Evolutionary conservation across 352 stramenopile species (phyloP).

Genomic region (Pythium phragmitis): DNA sequence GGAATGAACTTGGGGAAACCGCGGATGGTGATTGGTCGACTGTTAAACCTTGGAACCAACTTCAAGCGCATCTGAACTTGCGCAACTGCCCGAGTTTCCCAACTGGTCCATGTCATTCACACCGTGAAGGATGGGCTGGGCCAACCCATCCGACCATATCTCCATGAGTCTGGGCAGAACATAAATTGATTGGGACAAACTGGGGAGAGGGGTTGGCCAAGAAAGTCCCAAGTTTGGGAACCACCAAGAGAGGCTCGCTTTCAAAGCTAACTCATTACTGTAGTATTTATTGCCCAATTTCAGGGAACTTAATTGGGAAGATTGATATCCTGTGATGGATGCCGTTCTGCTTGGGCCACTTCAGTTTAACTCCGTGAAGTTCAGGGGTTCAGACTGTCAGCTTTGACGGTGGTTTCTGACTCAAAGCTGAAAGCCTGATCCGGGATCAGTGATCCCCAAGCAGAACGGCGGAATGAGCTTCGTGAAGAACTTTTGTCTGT

Average conservation of each 20-base stretch:
- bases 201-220: background rate
- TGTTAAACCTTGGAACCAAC: slow-evolving; percentile 6
- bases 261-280: no score
- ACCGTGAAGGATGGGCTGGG: background rate
- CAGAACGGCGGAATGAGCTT: no score
- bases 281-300: no score
- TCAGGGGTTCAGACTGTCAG: no score
- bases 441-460: no score
- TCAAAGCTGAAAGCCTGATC: no score
- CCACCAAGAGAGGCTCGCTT: no score
- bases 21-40: slow-evolving; percentile 7
- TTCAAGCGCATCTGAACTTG: slow-evolving; percentile 4
- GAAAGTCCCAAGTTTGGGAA: background rate
- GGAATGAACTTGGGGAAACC: background rate
- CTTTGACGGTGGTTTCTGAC: no score
- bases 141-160: background rate
- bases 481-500: background rate
- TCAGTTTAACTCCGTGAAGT: no score
- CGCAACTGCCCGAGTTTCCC: slow-evolving; percentile 3
- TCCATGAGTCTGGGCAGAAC: no score
- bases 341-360: background rate
- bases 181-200: background rate
- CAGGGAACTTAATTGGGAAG: background rate
- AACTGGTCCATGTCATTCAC: background rate
- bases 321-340: background rate